Conservation (phyloP, 2,329 filamentous ascomycete genomes). For the Hysterium pulicare region DNA sequence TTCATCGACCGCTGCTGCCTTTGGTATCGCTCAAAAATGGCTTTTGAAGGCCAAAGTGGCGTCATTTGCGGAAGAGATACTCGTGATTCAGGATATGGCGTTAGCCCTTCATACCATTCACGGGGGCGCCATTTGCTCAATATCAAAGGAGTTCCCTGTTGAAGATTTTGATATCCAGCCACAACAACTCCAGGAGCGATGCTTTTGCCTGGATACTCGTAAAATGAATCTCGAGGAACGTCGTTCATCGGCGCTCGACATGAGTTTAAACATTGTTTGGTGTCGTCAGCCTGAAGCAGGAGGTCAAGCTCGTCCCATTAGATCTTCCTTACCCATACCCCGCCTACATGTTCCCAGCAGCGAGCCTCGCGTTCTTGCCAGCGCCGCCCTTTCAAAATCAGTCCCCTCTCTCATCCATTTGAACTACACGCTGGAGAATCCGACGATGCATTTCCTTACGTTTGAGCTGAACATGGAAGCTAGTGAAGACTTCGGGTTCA, state of each 20-base stretch:
- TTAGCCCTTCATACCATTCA: slow-evolving; percentile 60
- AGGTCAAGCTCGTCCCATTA: slow-evolving; percentile 18
- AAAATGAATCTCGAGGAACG: slow-evolving; percentile 81
- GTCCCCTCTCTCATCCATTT: slow-evolving; percentile 35
- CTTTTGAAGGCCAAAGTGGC: slow-evolving; percentile 66
- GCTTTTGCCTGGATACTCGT: slow-evolving; percentile 71
- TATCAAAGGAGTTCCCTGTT: slow-evolving; percentile 27
- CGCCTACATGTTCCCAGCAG: slow-evolving; percentile 75
- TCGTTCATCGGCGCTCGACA: slow-evolving; percentile 68
- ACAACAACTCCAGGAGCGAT: slow-evolving; percentile 66
- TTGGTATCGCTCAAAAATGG: slow-evolving; percentile 79
- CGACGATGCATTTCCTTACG: slow-evolving; percentile 88
- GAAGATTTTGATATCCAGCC: slow-evolving; percentile 51
- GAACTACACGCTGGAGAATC: slow-evolving; percentile 81
- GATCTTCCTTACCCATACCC: slow-evolving; percentile 69
- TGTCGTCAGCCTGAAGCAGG: slow-evolving; percentile 49
- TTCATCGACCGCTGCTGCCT: slow-evolving; percentile 35
- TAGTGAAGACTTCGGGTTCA: slow-evolving; percentile 88
- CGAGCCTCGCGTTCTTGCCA: slow-evolving; percentile 78
- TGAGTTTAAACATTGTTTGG: slow-evolving; percentile 76
- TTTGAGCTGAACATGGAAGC: slow-evolving; percentile 92
- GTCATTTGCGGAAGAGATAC: slow-evolving; percentile 68
- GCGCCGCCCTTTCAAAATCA: slow-evolving; percentile 35
- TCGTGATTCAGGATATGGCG: slow-evolving; percentile 62
- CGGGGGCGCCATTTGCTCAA: slow-evolving; percentile 59